Base-by-base conservation (phyloP, 192 early-diverging fungal genomes). In the Backusella macrospora region DNA sequence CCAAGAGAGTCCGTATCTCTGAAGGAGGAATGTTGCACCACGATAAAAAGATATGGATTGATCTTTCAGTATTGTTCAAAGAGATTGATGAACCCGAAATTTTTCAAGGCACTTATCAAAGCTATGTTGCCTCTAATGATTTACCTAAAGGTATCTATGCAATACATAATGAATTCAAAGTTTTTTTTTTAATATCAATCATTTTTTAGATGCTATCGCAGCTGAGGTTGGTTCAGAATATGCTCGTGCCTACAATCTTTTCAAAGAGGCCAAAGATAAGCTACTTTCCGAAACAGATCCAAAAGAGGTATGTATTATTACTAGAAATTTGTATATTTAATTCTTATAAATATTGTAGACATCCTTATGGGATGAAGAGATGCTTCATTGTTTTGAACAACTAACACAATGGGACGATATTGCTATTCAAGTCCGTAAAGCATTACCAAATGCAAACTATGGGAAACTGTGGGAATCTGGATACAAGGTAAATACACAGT, bases 341-440 rank as follows among this genome's bases (percentile, higher is more conserved):
- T 63, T 16, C 14, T 42, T 39, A 40, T 6, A 38, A 21, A 7
- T 21, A 46, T 23, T 10, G 16, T 6, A 71, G 47, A 26, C 29
- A 8, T 62, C 46, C 0, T 49, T 89, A n/a, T 87, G 86, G 84
- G 83, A 78, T 14, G 68, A 86, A 34, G 88, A 87, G 13, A 80
- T 85, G 7, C 76, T 91, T 26, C 82, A 86, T 65, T 92, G 91
- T 70, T 73, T 89, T 68, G 85, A 87, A 47, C 81, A 89, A 23
- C 80, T 93, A 39, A 86, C 84, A 5, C 73, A 87, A 47, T 93
- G 91, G 90, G 88, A 90, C 65, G 77, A 80, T 9, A 71, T 93
- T 37, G 82, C 85, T 4, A 67, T 78, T 6, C 81, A 77, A 73
- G 81, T 90, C 46, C 73, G 82, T 70, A 43, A 78, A n/a, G 86